phyloP scores from a whole-genome alignment of 1,139 yeast genomes.

The Tardiomyces digboiensis region DNA sequence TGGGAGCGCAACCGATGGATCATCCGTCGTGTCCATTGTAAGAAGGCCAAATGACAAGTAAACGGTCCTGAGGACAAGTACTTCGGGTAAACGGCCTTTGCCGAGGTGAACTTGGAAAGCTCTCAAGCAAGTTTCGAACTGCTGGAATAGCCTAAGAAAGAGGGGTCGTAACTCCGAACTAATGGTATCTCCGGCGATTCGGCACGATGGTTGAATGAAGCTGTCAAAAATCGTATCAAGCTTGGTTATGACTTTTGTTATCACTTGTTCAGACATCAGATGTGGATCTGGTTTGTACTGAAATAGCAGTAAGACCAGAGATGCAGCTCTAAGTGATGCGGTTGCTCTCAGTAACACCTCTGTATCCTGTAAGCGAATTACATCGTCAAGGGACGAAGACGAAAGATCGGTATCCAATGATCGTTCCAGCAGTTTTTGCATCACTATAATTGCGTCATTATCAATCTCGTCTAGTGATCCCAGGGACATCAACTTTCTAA shows the following conservation, averaged over 20 bases:
- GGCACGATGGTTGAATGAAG: background rate
- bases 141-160: slow-evolving; percentile 55
- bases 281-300: background rate
- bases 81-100: background rate
- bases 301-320: background rate
- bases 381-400: background rate
- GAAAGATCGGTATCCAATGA: background rate
- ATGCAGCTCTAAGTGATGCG: background rate
- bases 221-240: background rate
- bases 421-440: background rate
- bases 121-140: slow-evolving; percentile 49
- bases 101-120: too few species aligned
- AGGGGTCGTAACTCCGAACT: slow-evolving; percentile 23
- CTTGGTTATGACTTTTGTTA: background rate
- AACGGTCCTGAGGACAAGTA: background rate
- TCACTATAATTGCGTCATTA: background rate
- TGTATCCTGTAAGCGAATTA: background rate
- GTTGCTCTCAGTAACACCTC: background rate
- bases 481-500: background rate
- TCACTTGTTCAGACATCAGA: background rate
- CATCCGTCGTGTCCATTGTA: background rate
- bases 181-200: background rate
- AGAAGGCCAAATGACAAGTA: background rate
- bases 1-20: background rate
- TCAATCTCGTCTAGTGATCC: background rate